Percentiles rank a stretch among this genome's conserved stretches.
These are phyloP conservation scores for Bruguiera hainesii DNA, from an alignment of 441 rosid species.

Conservation along the genomic window DNA sequence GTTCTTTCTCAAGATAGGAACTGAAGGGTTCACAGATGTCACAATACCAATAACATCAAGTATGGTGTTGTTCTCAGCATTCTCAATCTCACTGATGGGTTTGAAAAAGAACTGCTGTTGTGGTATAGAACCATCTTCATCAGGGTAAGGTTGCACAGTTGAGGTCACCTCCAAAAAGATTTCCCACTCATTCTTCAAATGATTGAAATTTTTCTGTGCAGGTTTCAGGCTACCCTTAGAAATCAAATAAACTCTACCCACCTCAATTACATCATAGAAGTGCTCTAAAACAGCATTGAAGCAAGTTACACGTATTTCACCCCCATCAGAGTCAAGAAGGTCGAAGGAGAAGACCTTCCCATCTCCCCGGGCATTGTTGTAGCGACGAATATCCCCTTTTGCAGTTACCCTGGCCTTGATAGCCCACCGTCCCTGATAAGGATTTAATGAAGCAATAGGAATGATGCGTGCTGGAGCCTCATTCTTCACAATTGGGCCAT, in stretches of 20 bases:
- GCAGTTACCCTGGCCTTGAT: slow-evolving; percentile 89
- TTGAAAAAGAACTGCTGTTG: slow-evolving; percentile 74
- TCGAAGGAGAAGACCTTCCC: slow-evolving; percentile 89
- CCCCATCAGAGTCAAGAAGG: slow-evolving; percentile 83
- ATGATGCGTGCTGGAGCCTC: slow-evolving; percentile 80
- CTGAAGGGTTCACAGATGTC: slow-evolving; percentile 60
- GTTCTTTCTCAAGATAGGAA: slow-evolving; percentile 74
- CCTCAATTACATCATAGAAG: slow-evolving; percentile 61
- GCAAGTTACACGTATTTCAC: slow-evolving; percentile 80
- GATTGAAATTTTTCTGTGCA: slow-evolving; percentile 85
- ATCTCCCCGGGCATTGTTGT: slow-evolving; percentile 83
- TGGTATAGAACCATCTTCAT: slow-evolving; percentile 78
- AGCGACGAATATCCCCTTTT: slow-evolving; percentile 74
- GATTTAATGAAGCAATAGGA: slow-evolving; percentile 79
- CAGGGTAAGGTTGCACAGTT: slow-evolving; percentile 58
- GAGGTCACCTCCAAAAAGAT: slow-evolving; percentile 75
- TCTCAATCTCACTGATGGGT: slow-evolving; percentile 66
- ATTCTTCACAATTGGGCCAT: slow-evolving; percentile 74
- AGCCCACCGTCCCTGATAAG: slow-evolving; percentile 94
- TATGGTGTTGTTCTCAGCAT: slow-evolving; percentile 56
- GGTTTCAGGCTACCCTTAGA: slow-evolving; percentile 84
- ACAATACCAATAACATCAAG: slow-evolving; percentile 70
- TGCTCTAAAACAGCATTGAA: slow-evolving; percentile 76
- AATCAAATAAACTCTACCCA: slow-evolving; percentile 75
- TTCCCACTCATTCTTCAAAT: slow-evolving; percentile 76